Evolutionary conservation across 805 yeast species (phyloP).

Genomic region (Kuraishia capsulata): DNA sequence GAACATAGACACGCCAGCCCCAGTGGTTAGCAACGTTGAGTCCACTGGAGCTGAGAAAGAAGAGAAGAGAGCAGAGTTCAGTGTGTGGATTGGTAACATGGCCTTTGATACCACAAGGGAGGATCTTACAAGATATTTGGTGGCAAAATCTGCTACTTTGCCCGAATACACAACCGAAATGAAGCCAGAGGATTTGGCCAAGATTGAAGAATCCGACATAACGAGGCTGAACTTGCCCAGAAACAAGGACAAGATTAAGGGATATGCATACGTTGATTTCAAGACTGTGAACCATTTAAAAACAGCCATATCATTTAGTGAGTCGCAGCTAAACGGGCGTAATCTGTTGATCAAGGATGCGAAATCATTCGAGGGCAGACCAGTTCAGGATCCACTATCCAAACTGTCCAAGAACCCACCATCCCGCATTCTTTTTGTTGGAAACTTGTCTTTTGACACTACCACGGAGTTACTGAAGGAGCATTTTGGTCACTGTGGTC

Average conservation of each 20-base stretch:
- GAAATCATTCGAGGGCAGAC: constrained; percentile 80
- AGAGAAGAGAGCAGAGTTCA: constrained; percentile 42
- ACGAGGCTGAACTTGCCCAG: constrained; percentile 76
- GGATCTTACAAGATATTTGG: constrained; percentile 58
- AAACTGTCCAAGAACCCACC: constrained; percentile 70
- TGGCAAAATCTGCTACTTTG: constrained; percentile 36
- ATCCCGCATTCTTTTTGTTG: constrained; percentile 80
- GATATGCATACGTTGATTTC: constrained; percentile 90
- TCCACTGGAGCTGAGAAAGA: constrained; percentile 17
- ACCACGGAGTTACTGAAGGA: constrained; percentile 68
- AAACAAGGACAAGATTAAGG: constrained; percentile 57
- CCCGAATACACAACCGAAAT: constrained; percentile 14
- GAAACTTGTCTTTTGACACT: constrained; percentile 88
- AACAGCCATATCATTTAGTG: constrained; percentile 60
- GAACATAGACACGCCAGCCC: constrained; percentile 21
- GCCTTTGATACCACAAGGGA: constrained; percentile 77
- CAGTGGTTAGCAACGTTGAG: constrained; percentile 6
- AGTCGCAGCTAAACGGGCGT: constrained; percentile 70
- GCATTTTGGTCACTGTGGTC: constrained; percentile 89
- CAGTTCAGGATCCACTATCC: constrained; percentile 37
- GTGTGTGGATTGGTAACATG: constrained; percentile 93
- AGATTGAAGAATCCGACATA: constrained; percentile 49
- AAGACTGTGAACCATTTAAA: constrained; percentile 47
- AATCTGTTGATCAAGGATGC: constrained; percentile 79
- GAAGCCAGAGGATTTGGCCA: constrained; percentile 17